Percentiles rank a stretch among this genome's conserved stretches.
Evolutionary conservation across 306 rosid genomes (phyloP).

Genomic region (Arachis hypogaea): DNA sequence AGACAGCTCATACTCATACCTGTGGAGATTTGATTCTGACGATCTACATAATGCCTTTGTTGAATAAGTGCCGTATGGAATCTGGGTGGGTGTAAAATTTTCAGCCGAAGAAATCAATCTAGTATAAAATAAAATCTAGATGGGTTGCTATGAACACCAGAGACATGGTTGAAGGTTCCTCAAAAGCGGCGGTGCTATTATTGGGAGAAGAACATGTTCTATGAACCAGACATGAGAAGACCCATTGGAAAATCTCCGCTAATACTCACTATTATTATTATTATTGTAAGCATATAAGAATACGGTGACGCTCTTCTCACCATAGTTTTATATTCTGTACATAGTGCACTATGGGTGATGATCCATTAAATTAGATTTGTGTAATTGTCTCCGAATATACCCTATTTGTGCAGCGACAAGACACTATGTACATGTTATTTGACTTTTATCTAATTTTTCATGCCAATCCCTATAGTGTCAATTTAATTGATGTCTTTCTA

Average conservation of each 20-base stretch:
- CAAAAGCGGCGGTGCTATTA: slow-evolving; percentile 10
- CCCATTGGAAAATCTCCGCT: slow-evolving; percentile 18
- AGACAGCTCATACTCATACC: neutral
- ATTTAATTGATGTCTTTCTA: too few species aligned
- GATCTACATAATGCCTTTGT: neutral
- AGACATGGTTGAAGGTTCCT: slow-evolving; percentile 38
- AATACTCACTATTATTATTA: neutral
- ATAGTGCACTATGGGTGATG: slow-evolving; percentile 46
- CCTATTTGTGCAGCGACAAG: neutral
- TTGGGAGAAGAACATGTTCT: slow-evolving; percentile 44
- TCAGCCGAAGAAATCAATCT: slow-evolving; percentile 35
- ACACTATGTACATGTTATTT: neutral
- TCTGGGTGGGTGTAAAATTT: slow-evolving; percentile 22
- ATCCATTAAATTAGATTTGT: slow-evolving; percentile 31
- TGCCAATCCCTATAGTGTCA: neutral
- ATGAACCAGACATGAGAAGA: slow-evolving; percentile 31
- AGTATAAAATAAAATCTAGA: slow-evolving; percentile 34
- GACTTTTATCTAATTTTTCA: neutral
- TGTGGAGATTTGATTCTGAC: slow-evolving; percentile 21
- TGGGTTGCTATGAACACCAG: slow-evolving; percentile 37
- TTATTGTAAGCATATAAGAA: slow-evolving; percentile 35
- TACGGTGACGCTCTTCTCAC: slow-evolving; percentile 35
- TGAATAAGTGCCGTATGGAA: slow-evolving; percentile 23
- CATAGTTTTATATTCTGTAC: slow-evolving; percentile 34
- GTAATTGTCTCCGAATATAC: slow-evolving; percentile 23